Evolutionary conservation across 73 alveolate genomes (phyloP), one percentile per base, ranked within the genome.

Genomic region (Symbiodinium pilosum): DNA sequence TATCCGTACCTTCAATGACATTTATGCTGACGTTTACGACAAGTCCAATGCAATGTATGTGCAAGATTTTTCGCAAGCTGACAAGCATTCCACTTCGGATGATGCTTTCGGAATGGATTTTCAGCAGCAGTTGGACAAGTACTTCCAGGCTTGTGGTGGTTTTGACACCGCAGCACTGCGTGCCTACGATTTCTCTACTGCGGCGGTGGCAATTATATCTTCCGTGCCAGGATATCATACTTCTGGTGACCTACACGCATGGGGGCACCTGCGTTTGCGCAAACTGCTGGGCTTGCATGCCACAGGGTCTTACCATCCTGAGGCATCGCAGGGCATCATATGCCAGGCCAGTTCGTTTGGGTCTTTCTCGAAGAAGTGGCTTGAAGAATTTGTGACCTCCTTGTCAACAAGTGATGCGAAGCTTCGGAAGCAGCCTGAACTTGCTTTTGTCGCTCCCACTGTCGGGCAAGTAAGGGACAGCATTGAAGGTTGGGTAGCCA

Each of bases 211-310:
- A 40, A 52, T 93, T 14, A 93, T 93, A 28, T 56, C 87, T 38
- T 93, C 99, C 5, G 93, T 84, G 43, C 99, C 99, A n/a, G 99
- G 99, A 30, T 83, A 83, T 32, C 94, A 93, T 73, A 16, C 93
- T 12, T 84, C 86, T 6, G 39, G 41, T 21, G 44, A 52, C 3
- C 41, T 73, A 51, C 21, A 44, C 30, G 93, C 41, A 28, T 93
- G 86, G 73, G 99, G 99, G n/a, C 85, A 54, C 28, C 51, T 93
- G 71, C 93, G 99, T 21, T 40, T 93, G 42, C 42, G 85, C 47
- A 44, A 56, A 42, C 93, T 93, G 32, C 87, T 93, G 42, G 92
- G 51, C 2, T 51, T 47, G 32, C 93, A 93, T 54, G 73, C 43
- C 36, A 39, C 30, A 47, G 85, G 73, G 40, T 41, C 11, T 20